Base-by-base conservation (phyloP, 108 stramenopile genomes). In the Cyclotella kingstonii region DNA sequence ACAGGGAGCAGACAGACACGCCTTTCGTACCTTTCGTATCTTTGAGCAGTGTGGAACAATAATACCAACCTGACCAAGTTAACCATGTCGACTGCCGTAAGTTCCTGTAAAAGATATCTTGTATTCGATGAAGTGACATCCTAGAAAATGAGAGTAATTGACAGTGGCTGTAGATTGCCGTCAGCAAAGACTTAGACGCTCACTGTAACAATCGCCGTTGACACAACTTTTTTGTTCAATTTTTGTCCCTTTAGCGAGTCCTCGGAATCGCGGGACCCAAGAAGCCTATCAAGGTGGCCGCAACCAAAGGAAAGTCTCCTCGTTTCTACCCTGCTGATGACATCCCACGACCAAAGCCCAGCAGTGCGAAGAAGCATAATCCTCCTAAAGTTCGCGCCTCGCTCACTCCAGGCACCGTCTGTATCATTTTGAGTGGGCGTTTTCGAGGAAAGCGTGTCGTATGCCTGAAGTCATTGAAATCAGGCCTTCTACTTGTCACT, bases 401-500 rank as follows among this genome's bases (percentile, higher is more conserved):
- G 58, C 87, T 99, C 88, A 89, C 90, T 28, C 96, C 99, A 3
- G 99, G 99, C 57, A 97, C 98, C 25, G 96, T 99, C 35, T 81
- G 97, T 39, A 98, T 99, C 70, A 84, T 99, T 47, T 82, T 99
- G n/a, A 84, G 93, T 6, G 99, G 99, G 54, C 94, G 99, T 66
- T 98, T 98, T 92, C 89, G 96, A 44, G 99, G 99, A 72, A 96
- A 96, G 93, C 90, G 99, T 53, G 97, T 97, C 17, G 96, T 99
- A 12, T 96, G 89, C 75, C 89, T 99, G 57, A 98, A 98, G 91
- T 72, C 82, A 44, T 80, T 99, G 33, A 91, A 90, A 39, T 97
- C 96, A 7, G 99, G 99, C 45, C 86, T 98, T 27, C 78, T 99
- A 9, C 83, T 99, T 17, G 99, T 99, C 6, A 89, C 97, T 2